These are phyloP conservation scores for Echinochloa phyllopogon DNA, from an alignment of 176 grass and related monocot species.

Conservation along the genomic window DNA sequence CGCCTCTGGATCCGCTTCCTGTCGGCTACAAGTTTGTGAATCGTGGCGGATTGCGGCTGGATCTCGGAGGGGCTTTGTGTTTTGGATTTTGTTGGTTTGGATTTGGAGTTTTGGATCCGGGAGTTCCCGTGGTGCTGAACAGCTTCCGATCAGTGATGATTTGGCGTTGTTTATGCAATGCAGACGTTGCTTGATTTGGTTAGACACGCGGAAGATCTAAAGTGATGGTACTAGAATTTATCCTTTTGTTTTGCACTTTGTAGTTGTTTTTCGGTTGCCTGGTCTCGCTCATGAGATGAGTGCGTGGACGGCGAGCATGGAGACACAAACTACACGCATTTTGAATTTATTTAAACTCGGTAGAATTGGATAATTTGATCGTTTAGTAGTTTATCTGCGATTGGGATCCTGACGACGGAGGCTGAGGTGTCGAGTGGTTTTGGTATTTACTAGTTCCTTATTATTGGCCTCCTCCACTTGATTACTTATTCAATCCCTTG, in stretches of 20 bases:
- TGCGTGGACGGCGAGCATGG: background rate
- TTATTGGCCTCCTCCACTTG: background rate
- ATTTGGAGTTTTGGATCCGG: constrained; percentile 54
- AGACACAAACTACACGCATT: constrained; percentile 14
- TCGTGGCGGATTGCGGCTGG: constrained; percentile 48
- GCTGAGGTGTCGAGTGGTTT: constrained; percentile 18
- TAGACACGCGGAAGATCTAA: constrained; percentile 40
- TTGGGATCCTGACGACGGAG: background rate
- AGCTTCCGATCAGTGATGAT: constrained; percentile 3
- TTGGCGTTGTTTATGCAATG: constrained; percentile 1
- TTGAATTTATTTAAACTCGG: background rate
- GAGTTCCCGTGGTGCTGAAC: background rate
- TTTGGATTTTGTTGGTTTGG: constrained; percentile 32
- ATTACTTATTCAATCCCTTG: background rate
- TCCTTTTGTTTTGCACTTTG: background rate
- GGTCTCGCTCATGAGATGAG: constrained; percentile 15
- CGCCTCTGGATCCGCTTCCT: constrained; percentile 48
- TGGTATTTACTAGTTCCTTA: background rate
- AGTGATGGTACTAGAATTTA: constrained; percentile 17
- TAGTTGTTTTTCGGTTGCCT: background rate
- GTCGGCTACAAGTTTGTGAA: constrained; percentile 34
- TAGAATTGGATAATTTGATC: background rate
- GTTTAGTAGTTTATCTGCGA: background rate
- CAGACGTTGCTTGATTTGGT: constrained; percentile 26
- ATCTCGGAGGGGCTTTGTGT: constrained; percentile 54